Base-by-base conservation (phyloP, 2,329 filamentous ascomycete genomes). In the Albifimbria verrucaria region DNA sequence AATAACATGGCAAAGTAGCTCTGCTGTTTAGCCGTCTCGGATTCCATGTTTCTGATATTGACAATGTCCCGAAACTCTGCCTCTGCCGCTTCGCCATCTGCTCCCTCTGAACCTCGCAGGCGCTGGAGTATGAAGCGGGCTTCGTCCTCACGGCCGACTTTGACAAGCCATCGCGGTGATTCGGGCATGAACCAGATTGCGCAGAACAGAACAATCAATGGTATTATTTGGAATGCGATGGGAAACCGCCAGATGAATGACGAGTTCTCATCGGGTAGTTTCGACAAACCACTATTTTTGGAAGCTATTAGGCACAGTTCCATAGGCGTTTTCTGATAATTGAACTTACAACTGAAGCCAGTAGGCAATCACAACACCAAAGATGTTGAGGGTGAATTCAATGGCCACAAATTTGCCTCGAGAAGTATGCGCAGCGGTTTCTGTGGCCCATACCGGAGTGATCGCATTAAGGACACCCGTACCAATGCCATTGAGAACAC, bases 391-490 rank as follows among this genome's bases (percentile, higher is more conserved):
- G 0, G 61, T 62, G 12, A 64, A 44, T 59, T 89, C 86, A 48
- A 88, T 86, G 2, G 85, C 83, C 49, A 89, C 82, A 56, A 88
- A 87, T 44, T 85, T 78, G 4, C 87, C 87, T 32, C 88, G 77
- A 0, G 81, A 84, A 0, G 80, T 88, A 60, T 88, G 83, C 41
- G 86, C 82, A 0, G 85, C 81, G 0, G 82, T 86, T 65, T 89
- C 87, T 0, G 86, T 87, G 0, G 85, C 85, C 85, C 85, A 89
- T 1, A 88, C 85, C 0, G 87, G 87, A 0, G 86, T 79, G 51
- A 89, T 88, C 1, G 84, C 81, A 59, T 88, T 89, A 18, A 89
- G 65, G 44, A 89, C 83, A 9, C 87, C 87, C 1, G 85, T 89
- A 2, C 86, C 87, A 44, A 85, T 62, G 0, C 62, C 62, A 3